phyloP scores from a whole-genome alignment of 768 basidiomycete species.

The Coprinellus aureogranulatus region DNA sequence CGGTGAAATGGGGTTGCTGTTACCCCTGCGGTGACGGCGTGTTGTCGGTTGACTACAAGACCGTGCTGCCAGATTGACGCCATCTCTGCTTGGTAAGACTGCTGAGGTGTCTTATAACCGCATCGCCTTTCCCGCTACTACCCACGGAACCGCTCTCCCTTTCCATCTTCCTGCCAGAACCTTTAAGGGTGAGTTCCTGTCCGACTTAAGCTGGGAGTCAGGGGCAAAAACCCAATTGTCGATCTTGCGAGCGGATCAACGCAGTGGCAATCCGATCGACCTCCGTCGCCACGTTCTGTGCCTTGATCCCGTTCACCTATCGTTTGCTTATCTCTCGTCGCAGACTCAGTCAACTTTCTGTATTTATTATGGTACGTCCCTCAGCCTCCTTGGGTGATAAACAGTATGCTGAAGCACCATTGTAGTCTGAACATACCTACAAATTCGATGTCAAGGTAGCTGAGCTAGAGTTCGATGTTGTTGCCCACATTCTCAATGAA shows the following conservation, averaged over 20 bases:
- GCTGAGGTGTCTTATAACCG: not conserved
- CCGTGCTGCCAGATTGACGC: not conserved
- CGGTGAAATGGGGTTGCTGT: too few relatives aligned
- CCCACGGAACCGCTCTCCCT: not conserved
- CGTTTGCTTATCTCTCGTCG: too few relatives aligned
- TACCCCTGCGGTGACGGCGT: too few relatives aligned
- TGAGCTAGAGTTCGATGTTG: constrained; percentile 1
- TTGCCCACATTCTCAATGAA: not conserved
- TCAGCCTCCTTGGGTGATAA: not conserved
- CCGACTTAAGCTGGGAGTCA: not conserved
- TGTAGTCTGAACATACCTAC: constrained; percentile 48
- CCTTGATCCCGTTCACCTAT: too few relatives aligned
- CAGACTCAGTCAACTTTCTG: not conserved
- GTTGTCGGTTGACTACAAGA: too few relatives aligned
- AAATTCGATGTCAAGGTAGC: constrained; percentile 81
- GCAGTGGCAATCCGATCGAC: too few relatives aligned
- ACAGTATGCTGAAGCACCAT: not conserved
- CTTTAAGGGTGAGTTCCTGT: too few relatives aligned
- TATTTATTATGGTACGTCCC: not conserved
- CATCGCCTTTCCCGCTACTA: not conserved
- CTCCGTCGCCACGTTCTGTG: too few relatives aligned
- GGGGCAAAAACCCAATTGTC: too few relatives aligned
- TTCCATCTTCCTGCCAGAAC: too few relatives aligned
- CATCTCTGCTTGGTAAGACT: constrained; percentile 3
- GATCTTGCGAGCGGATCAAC: too few relatives aligned